Evolutionary conservation across 1,139 yeast genomes (phyloP).

Genomic region (Martiniozyma asiatica): DNA sequence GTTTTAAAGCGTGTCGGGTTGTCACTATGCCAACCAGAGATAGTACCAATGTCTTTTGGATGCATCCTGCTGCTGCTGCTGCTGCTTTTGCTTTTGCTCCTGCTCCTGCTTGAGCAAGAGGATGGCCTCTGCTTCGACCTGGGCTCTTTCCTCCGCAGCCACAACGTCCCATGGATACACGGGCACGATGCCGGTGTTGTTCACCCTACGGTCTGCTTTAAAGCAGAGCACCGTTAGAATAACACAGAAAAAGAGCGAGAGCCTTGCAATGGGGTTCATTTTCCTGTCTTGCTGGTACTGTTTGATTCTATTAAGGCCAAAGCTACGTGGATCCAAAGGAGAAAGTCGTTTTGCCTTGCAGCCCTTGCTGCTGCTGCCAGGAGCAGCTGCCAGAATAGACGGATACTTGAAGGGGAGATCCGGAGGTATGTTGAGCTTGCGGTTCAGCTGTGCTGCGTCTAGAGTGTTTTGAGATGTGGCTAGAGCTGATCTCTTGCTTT

Average conservation of each 20-base stretch:
- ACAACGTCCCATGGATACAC: conserved; percentile 24
- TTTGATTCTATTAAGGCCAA: conserved; percentile 31
- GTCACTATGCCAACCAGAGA: conserved; percentile 23
- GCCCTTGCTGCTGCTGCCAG: conserved; percentile 19
- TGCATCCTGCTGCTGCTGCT: conserved; percentile 10
- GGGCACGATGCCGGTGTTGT: conserved; percentile 36
- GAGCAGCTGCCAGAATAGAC: conserved; percentile 22
- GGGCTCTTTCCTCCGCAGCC: conserved; percentile 26
- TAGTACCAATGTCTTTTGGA: conserved; percentile 32
- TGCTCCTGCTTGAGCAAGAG: conserved; percentile 4
- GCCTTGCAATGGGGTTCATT: conserved; percentile 44
- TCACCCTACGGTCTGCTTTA: conserved; percentile 37
- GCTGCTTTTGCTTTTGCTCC: not conserved
- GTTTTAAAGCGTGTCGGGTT: too few relatives aligned
- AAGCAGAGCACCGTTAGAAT: conserved; percentile 33
- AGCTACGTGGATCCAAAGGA: conserved; percentile 37
- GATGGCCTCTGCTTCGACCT: conserved; percentile 1
- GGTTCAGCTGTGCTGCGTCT: conserved; percentile 9
- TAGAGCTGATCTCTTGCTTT: too few relatives aligned
- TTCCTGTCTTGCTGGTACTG: conserved; percentile 35
- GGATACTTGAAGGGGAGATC: conserved; percentile 48
- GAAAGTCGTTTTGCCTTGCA: conserved; percentile 22
- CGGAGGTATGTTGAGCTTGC: conserved; percentile 23
- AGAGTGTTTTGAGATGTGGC: conserved; percentile 6
- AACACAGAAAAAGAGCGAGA: conserved; percentile 34